These are phyloP conservation scores for Solanum clarkiae DNA, from an alignment of 257 asterid species.

Conservation along the genomic window DNA sequence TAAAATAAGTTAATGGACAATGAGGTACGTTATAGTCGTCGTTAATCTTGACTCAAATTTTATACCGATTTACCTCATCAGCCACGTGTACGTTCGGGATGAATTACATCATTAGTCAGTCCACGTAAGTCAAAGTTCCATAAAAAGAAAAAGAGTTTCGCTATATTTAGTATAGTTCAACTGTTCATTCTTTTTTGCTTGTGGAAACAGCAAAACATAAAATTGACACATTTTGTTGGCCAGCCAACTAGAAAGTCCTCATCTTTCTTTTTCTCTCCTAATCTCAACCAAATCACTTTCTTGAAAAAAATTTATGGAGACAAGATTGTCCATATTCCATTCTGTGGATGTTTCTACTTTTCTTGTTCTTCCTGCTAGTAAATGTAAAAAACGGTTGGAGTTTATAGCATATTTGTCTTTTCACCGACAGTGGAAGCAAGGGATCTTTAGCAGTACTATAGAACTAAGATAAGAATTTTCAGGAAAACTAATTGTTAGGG, in stretches of 20 bases:
- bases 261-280: neutral
- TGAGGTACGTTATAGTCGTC: neutral
- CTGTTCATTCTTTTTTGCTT: neutral
- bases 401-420: neutral
- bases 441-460: constrained; percentile 37
- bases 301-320: neutral
- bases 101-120: neutral
- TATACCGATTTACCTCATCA: neutral
- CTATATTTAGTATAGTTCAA: neutral
- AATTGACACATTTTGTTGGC: neutral
- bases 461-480: constrained; percentile 37
- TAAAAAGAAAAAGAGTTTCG: neutral
- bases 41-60: neutral
- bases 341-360: neutral
- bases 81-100: neutral
- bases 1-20: too few species aligned
- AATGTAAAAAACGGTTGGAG: neutral
- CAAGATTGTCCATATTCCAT: neutral
- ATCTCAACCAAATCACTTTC: neutral
- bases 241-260: neutral
- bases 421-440: constrained; percentile 35
- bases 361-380: neutral
- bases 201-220: neutral
- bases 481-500: constrained; percentile 14
- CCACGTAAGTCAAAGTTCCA: neutral